phyloP scores from a whole-genome alignment of 495 filamentous ascomycete genomes.

The Podospora australis region DNA sequence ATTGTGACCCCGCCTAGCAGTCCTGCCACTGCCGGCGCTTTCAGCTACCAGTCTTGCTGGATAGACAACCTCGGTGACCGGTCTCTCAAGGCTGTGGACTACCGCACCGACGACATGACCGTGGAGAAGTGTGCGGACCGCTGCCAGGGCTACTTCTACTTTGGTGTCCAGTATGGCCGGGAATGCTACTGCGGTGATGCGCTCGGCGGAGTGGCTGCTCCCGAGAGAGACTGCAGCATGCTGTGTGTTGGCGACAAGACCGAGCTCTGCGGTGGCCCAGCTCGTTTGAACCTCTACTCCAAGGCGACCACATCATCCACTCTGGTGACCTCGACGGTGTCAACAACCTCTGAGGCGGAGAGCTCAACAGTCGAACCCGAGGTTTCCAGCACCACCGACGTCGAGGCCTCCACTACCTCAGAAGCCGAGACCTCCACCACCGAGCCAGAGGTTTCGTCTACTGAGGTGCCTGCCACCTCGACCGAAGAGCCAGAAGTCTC shows the following conservation, averaged over 20 bases:
- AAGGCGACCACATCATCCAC: not conserved
- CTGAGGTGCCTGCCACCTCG: not conserved
- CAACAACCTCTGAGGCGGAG: not conserved
- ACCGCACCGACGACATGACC: conserved; percentile 1
- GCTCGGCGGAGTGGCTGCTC: not conserved
- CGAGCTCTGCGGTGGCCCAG: conserved; percentile 5
- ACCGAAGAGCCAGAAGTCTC: not conserved
- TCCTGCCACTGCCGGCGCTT: not conserved
- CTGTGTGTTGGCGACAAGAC: not conserved
- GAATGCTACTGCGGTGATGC: conserved; percentile 10
- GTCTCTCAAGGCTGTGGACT: not conserved
- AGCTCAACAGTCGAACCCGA: not conserved
- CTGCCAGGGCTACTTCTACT: conserved; percentile 3
- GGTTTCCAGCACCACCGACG: not conserved
- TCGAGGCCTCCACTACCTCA: not conserved
- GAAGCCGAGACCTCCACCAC: not conserved
- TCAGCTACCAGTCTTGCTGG: not conserved
- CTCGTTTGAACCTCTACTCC: conserved; percentile 6
- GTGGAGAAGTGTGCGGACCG: not conserved
- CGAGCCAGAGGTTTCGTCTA: not conserved
- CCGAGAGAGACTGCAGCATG: conserved; percentile 1
- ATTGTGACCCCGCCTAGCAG: not conserved
- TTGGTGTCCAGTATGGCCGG: conserved; percentile 5
- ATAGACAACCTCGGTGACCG: conserved; percentile 2
- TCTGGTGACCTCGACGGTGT: not conserved